These are phyloP conservation scores for Fagus crenata DNA, from an alignment of 306 rosid genomes.

Conservation along the genomic window DNA sequence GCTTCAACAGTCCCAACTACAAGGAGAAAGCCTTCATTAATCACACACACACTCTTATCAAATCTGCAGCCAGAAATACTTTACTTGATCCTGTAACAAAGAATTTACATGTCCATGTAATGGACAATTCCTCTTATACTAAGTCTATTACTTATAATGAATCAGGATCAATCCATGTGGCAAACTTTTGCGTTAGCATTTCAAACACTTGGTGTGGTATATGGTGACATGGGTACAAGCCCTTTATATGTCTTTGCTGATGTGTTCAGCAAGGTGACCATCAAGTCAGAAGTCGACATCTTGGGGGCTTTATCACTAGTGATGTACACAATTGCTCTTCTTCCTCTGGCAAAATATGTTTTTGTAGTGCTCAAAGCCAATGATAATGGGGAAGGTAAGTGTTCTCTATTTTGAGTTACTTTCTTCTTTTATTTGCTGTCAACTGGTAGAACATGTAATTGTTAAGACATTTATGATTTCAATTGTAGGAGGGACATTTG, in stretches of 20 bases:
- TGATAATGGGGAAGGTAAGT: constrained; percentile 90
- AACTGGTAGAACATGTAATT: not conserved
- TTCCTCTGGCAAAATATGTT: constrained; percentile 88
- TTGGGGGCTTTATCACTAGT: constrained; percentile 93
- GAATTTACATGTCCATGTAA: constrained; percentile 8
- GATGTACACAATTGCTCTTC: constrained; percentile 84
- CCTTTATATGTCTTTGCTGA: constrained; percentile 90
- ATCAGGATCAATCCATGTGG: constrained; percentile 71
- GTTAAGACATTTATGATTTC: constrained; percentile 24
- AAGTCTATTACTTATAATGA: constrained; percentile 30
- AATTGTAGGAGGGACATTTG: constrained; percentile 94
- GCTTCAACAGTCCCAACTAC: not conserved
- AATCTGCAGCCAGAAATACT: constrained; percentile 11
- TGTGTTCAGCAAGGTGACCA: constrained; percentile 81
- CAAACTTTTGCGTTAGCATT: constrained; percentile 68
- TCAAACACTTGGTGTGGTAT: constrained; percentile 96
- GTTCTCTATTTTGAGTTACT: constrained; percentile 18
- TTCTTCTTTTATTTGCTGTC: constrained; percentile 23
- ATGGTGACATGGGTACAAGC: constrained; percentile 97
- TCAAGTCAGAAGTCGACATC: constrained; percentile 70
- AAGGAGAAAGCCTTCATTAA: not conserved
- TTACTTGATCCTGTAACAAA: constrained; percentile 1
- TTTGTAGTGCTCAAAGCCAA: constrained; percentile 96
- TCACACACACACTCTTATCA: not conserved
- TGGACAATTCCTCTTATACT: constrained; percentile 11